Base-by-base conservation (phyloP, 345 rosid genomes). In the Moricandia moricandioides region DNA sequence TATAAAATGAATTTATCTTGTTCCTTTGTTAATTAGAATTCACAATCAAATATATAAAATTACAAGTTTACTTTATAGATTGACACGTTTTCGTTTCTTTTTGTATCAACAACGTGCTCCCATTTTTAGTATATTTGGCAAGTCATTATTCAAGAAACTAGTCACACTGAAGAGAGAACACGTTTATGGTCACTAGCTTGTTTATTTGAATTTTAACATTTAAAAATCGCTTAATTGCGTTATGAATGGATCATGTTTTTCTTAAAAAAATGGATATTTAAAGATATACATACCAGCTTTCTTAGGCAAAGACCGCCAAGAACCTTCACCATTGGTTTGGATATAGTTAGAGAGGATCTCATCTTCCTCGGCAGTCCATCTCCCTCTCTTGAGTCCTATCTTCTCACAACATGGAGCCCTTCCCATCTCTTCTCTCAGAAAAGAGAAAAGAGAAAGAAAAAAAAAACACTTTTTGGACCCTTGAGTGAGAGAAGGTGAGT, bases 321-420 rank as follows among this genome's bases (percentile, higher is more conserved):
- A 88, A 37, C 98, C 96, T 78, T 91, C 91, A 4, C 97, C 98
- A 76, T 89, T 80, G 47, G 82, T 80, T 21, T 81, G 89, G 70
- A 91, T 89, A 78, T 89, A 91, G 7, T 69, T 82, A 47, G 87
- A 79, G 69, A 91, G 77, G 21, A 84, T 76, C 75, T 83, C 81
- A 78, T 93, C 98, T 85, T 93, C 98, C 71, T 89, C 94, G 0
- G 86, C 78, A 0, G 94, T 89, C 97, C 97, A 93, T 80, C 96
- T 85, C 11, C 97, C 98, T 75, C 68, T 88, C 86, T 84, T 93
- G 74, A 93, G 71, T 57, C 97, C 97, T 3, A 87, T 84, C 65
- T 93, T 91, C 82, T 88, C 94, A 78, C 98, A 93, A 62, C 97
- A 93, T 1, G 97, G 94, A 9, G 96, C 83, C 54, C 98, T 89